Evolutionary conservation across 78 protist species (phyloP).

Genomic region (Polysphondylium violaceum): DNA sequence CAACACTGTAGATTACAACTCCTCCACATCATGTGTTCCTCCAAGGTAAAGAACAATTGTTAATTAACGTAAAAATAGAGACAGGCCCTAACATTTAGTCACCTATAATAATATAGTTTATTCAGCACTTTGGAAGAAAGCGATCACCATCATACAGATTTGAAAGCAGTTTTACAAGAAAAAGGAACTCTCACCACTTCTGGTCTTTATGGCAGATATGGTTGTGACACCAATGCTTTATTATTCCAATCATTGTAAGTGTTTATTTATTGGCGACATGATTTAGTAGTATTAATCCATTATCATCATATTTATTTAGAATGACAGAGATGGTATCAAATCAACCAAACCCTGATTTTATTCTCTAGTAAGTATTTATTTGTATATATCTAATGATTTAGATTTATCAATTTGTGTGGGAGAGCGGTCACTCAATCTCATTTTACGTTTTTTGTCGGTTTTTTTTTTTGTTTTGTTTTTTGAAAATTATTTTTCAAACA

Average conservation of each 20-base stretch:
- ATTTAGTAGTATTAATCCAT: not conserved
- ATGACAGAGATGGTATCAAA: conserved; percentile 2
- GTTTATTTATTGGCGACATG: not conserved
- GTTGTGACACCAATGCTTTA: conserved; percentile 59
- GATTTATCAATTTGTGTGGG: not conserved
- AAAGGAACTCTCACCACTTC: not conserved
- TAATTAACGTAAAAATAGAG: not conserved
- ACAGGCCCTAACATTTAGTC: not conserved
- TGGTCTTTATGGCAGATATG: conserved; percentile 75
- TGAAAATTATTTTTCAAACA: not conserved
- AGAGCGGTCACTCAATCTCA: not conserved
- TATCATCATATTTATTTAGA: not conserved
- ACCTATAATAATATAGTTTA: not conserved
- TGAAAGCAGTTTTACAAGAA: not conserved
- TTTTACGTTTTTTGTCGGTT: not conserved
- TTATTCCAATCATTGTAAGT: conserved; percentile 41
- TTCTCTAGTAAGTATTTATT: conserved; percentile 31
- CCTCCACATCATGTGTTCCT: conserved; percentile 26
- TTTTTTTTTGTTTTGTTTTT: not conserved
- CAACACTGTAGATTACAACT: conserved; percentile 5
- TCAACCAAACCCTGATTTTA: conserved; percentile 41
- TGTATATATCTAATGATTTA: not conserved
- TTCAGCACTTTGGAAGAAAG: not conserved
- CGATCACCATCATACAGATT: not conserved
- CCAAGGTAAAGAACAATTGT: not conserved